Base-by-base conservation (phyloP, 208 protist genomes). In the Trypanosoma theileri region DNA sequence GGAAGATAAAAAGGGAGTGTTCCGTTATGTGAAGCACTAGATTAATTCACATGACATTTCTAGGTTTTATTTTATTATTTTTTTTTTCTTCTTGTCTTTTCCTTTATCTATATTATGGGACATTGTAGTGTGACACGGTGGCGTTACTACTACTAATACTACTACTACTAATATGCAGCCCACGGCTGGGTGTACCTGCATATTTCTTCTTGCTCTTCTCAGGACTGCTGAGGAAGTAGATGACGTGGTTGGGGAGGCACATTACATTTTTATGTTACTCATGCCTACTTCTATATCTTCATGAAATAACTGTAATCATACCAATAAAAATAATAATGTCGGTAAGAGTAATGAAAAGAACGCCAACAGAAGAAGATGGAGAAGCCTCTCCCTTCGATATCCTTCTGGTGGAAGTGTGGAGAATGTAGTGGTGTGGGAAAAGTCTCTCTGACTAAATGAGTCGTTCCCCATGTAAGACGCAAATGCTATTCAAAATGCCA, bases 171-270 rank as follows among this genome's bases (percentile, higher is more conserved):
- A 71, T 19, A 61, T 79, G 2, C 68, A 77, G 19, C 72, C 71
- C 28, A 82, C 83, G 81, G 74, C 45, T 8, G 66, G 72, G n/a
- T 69, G 79, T 71, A 72, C 73, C 11, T 86, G 77, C 44, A 48
- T 82, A 19, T 69, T 71, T 40, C 6, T 86, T 46, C 71, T 86
- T 16, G 74, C 77, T 17, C 61, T 86, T 24, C 50, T 83, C 44
- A 64, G 71, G 2, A 71, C 79, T 28, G 55, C 65, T 21, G 42
- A 22, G 48, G 22, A 66, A 44, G 14, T 53, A 53, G 46, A 64
- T 11, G 24, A 11, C 9, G 26, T 46, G 21, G 14, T 50, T 31
- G 19, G 13, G 19, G 59, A 48, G 44, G 59, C 59, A 21, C 42
- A 50, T 22, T 16, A 24, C n/a, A 58, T 74, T 62, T 74, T 74